phyloP scores from a whole-genome alignment of 257 asterid species.

The Penstemon newberryi region DNA sequence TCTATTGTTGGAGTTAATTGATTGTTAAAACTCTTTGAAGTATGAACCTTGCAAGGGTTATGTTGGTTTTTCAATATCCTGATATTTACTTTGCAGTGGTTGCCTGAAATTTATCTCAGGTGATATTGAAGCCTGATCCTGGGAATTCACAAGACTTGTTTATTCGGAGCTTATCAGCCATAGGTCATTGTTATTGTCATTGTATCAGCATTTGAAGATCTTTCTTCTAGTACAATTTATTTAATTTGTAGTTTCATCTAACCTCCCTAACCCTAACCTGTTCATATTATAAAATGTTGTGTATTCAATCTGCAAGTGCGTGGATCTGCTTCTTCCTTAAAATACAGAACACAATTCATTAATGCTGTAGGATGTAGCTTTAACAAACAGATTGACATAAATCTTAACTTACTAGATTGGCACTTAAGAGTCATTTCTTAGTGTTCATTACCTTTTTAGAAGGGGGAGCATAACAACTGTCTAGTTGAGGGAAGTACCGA shows the following conservation, averaged over 20 bases:
- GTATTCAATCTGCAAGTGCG: not conserved
- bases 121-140: conserved; percentile 98
- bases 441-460: not conserved
- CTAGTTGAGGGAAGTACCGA: conserved; percentile 6
- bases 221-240: conserved; percentile 14
- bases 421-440: not conserved
- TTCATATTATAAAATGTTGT: not conserved
- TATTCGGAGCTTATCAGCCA: conserved; percentile 92
- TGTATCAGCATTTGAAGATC: conserved; percentile 22
- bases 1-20: conserved; percentile 9
- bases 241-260: conserved; percentile 11
- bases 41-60: not conserved
- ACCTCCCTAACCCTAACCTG: not conserved
- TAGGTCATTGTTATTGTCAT: conserved; percentile 48
- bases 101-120: conserved; percentile 57
- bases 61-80: conserved; percentile 29
- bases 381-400: conserved; percentile 14
- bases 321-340: not conserved
- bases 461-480: not conserved
- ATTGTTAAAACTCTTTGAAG: not conserved
- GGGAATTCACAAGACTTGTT: conserved; percentile 97
- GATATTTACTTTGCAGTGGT: conserved; percentile 31
- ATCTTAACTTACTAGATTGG: not conserved
- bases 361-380: conserved; percentile 9
- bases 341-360: not conserved